A percentile compares a stretch with the other conserved stretches of the same genome.
Conservation (phyloP, 2,329 filamentous ascomycete species). For the Chaetomiaceae sp. region DNA sequence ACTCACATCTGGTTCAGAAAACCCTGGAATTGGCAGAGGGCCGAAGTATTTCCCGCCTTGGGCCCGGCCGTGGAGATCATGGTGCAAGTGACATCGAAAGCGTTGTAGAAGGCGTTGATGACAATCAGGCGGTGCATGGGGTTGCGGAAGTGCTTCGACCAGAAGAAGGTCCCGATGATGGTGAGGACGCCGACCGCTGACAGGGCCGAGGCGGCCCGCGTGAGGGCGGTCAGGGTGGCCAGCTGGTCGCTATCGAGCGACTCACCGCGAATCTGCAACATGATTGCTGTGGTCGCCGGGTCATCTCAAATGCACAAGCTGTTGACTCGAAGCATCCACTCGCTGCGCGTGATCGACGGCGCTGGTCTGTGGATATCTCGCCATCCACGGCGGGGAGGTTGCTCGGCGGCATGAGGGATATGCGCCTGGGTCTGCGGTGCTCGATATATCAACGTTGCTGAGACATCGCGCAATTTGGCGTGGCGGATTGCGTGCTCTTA, state of each 20-base stretch:
- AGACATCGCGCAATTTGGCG: too few species aligned
- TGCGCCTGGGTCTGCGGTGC: too few species aligned
- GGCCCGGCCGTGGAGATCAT: constrained; percentile 35
- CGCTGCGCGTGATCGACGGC: too few species aligned
- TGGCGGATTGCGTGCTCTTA: too few species aligned
- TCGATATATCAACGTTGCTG: not conserved
- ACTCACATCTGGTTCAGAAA: constrained; percentile 34
- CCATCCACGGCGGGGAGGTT: too few species aligned
- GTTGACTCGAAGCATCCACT: too few species aligned
- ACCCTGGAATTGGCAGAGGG: constrained; percentile 33
- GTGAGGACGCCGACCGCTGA: constrained; percentile 31
- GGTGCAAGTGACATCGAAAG: constrained; percentile 33
- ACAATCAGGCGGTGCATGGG: constrained; percentile 35
- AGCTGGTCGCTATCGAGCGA: constrained; percentile 22
- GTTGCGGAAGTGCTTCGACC: constrained; percentile 31
- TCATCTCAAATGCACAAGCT: not conserved
- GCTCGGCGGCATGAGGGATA: too few species aligned
- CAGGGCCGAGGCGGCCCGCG: constrained; percentile 28
- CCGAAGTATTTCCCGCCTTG: constrained; percentile 28
- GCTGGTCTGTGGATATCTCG: too few species aligned
- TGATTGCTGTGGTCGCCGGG: not conserved
- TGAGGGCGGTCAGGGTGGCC: constrained; percentile 25
- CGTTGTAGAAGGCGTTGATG: constrained; percentile 33
- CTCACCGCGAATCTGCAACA: constrained; percentile 8
- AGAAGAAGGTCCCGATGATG: constrained; percentile 29